Evolutionary conservation across 805 yeast species (phyloP).

Genomic region (Cyberlindnera lachancei): DNA sequence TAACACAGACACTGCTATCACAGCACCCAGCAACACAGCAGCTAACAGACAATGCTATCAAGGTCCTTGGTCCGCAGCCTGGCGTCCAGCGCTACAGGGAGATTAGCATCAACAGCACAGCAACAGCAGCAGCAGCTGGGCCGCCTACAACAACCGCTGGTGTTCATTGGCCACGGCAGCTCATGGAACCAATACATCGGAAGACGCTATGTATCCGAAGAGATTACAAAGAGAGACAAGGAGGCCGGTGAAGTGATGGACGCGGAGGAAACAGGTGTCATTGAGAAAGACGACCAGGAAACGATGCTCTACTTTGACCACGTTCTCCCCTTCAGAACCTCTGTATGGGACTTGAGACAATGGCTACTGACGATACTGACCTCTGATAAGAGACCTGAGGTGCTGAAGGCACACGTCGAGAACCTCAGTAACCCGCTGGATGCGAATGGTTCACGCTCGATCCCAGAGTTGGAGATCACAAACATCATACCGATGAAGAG

Average conservation of each 20-base stretch:
- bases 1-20: too few relatives aligned
- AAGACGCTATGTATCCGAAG: constrained; percentile 28
- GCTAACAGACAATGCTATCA: too few relatives aligned
- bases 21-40: too few relatives aligned
- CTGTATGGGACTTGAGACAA: constrained; percentile 39
- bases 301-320: constrained; percentile 51
- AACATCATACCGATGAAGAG: constrained; percentile 64
- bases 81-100: too few relatives aligned
- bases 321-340: constrained; percentile 38
- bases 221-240: constrained; percentile 35
- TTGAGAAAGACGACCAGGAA: constrained; percentile 40
- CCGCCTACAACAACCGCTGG: too few relatives aligned
- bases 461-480: constrained; percentile 39
- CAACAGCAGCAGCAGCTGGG: too few relatives aligned
- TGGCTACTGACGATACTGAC: constrained; percentile 33
- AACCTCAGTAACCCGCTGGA: constrained; percentile 31
- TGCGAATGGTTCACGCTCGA: constrained; percentile 22
- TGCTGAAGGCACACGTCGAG: constrained; percentile 32
- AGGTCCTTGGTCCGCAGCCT: too few relatives aligned
- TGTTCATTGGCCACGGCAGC: too few relatives aligned
- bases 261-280: constrained; percentile 51
- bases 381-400: constrained; percentile 29
- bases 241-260: constrained; percentile 49
- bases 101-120: too few relatives aligned
- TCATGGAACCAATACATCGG: too few relatives aligned